These are phyloP conservation scores for Tetraselmis chui DNA, from an alignment of 139 green algal species.

Conservation along the genomic window DNA sequence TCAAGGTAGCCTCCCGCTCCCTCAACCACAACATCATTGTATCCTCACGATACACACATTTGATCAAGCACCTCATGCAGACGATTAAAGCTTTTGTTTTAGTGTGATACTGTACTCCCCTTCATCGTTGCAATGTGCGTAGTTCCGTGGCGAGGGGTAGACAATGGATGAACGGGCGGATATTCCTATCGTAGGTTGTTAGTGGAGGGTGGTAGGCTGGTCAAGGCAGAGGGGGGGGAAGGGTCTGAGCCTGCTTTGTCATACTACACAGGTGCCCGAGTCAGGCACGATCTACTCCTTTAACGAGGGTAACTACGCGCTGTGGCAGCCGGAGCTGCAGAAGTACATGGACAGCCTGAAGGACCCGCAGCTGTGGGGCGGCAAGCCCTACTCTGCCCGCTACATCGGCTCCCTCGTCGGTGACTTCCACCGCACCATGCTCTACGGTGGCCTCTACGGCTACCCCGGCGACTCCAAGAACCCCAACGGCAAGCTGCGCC, in stretches of 20 bases:
- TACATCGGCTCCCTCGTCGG: constrained; percentile 57
- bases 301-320: constrained; percentile 96
- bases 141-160: too few relatives aligned
- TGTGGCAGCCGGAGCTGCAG: constrained; percentile 68
- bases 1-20: too few relatives aligned
- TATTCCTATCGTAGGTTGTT: too few relatives aligned
- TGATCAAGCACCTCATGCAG: too few relatives aligned
- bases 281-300: constrained; percentile 97
- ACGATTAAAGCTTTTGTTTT: too few relatives aligned
- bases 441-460: constrained; percentile 97
- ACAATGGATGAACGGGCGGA: too few relatives aligned
- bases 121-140: too few relatives aligned
- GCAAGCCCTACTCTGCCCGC: constrained; percentile 87
- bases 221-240: too few relatives aligned
- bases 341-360: constrained; percentile 85
- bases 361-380: constrained; percentile 55
- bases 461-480: constrained; percentile 93
- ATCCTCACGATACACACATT: too few relatives aligned
- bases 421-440: constrained; percentile 95
- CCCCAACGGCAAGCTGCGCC: constrained; percentile 90
- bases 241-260: neutral
- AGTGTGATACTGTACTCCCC: too few relatives aligned
- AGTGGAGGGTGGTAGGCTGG: too few relatives aligned
- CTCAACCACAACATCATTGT: too few relatives aligned
- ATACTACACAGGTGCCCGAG: constrained; percentile 58